Conservation (phyloP, 352 stramenopile species). For the Pseudoperonospora humuli region DNA sequence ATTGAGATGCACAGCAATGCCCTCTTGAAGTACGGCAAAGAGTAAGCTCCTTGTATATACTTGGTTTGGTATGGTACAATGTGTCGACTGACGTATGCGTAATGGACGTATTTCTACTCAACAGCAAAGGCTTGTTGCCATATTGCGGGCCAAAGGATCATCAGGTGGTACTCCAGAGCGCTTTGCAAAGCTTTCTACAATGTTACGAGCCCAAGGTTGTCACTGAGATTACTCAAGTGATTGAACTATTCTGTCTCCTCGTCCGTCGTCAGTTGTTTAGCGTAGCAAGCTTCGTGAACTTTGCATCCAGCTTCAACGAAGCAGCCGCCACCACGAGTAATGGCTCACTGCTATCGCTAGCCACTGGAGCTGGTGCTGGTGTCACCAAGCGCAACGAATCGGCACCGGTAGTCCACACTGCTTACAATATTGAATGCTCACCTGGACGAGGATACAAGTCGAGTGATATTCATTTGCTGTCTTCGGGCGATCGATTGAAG, state of each 20-base stretch:
- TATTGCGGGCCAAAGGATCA: slow-evolving; percentile 39
- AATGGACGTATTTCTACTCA: neutral
- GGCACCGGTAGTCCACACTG: slow-evolving; percentile 54
- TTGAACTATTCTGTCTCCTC: slow-evolving; percentile 75
- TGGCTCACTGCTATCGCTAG: slow-evolving; percentile 24
- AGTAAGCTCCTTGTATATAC: slow-evolving; percentile 31
- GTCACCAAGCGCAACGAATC: slow-evolving; percentile 25
- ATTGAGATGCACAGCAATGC: slow-evolving; percentile 77
- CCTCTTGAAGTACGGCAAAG: slow-evolving; percentile 49
- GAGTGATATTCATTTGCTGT: slow-evolving; percentile 61
- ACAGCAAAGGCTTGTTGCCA: slow-evolving; percentile 40
- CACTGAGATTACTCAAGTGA: slow-evolving; percentile 72
- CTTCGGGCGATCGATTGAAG: slow-evolving; percentile 54
- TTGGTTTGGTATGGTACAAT: neutral
- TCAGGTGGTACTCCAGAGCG: slow-evolving; percentile 64
- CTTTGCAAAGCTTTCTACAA: slow-evolving; percentile 65
- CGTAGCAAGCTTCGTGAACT: slow-evolving; percentile 66
- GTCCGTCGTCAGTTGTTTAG: slow-evolving; percentile 66
- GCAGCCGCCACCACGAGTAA: slow-evolving; percentile 22
- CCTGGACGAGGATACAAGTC: slow-evolving; percentile 81
- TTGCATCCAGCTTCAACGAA: slow-evolving; percentile 51
- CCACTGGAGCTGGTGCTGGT: slow-evolving; percentile 17
- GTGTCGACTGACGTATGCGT: slow-evolving; percentile 6
- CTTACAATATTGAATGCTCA: slow-evolving; percentile 83
- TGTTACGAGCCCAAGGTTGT: slow-evolving; percentile 70